These are phyloP conservation scores for Urostyla sp. DNA, from an alignment of 73 alveolate species.

Conservation along the genomic window DNA sequence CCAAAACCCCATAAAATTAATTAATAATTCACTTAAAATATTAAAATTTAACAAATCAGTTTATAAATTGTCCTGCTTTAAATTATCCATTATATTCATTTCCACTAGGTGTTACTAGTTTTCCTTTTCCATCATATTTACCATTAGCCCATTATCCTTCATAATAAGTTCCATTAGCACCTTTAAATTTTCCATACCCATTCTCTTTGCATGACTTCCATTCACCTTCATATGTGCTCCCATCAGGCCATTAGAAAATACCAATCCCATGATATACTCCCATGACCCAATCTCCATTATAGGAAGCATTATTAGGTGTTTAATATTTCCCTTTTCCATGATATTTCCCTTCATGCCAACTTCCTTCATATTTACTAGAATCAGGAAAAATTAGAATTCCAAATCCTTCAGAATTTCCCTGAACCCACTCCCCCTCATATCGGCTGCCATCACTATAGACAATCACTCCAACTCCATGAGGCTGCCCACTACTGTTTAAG, in stretches of 20 bases:
- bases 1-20: conserved; percentile 2
- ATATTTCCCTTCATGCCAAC: conserved; percentile 61
- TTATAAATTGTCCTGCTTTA: conserved; percentile 51
- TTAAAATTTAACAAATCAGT: background rate
- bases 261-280: conserved; percentile 74
- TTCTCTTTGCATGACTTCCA: conserved; percentile 66
- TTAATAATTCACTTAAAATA: background rate
- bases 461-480: conserved; percentile 76
- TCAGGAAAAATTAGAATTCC: conserved; percentile 66
- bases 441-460: conserved; percentile 75
- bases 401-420: conserved; percentile 75
- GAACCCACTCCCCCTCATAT: conserved; percentile 80
- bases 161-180: conserved; percentile 61
- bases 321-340: conserved; percentile 61
- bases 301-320: conserved; percentile 54
- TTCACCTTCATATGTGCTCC: conserved; percentile 63
- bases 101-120: conserved; percentile 48
- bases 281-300: conserved; percentile 61
- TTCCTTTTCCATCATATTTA: conserved; percentile 61
- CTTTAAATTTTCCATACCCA: conserved; percentile 64
- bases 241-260: conserved; percentile 70
- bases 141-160: conserved; percentile 73
- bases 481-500: conserved; percentile 59
- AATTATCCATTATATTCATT: conserved; percentile 46
- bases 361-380: conserved; percentile 42